phyloP scores from a whole-genome alignment of 2,329 filamentous ascomycete species.

The Lasiodiplodia sp. region DNA sequence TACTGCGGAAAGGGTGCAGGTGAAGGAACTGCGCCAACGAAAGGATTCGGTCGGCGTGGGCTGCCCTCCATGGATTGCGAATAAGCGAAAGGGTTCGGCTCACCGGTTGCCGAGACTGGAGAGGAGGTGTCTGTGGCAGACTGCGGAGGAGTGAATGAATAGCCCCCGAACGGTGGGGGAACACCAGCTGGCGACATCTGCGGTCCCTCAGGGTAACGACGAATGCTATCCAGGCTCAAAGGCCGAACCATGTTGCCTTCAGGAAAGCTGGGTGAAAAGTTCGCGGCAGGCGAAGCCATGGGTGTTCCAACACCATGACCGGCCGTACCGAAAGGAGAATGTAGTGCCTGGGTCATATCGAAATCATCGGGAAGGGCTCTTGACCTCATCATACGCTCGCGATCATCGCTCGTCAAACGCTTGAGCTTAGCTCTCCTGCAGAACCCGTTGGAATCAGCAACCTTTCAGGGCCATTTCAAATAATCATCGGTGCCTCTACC shows the following conservation, averaged over 20 bases:
- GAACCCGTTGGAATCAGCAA: not conserved
- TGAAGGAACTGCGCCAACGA: constrained; percentile 33
- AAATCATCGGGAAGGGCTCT: constrained; percentile 66
- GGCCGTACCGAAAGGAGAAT: constrained; percentile 59
- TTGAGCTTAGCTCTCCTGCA: constrained; percentile 67
- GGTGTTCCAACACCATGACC: constrained; percentile 55
- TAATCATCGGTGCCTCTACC: constrained; percentile 63
- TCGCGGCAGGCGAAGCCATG: constrained; percentile 53
- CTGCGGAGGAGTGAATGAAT: constrained; percentile 68
- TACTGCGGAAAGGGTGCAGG: constrained; percentile 39
- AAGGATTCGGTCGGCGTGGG: constrained; percentile 49
- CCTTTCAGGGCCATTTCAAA: not conserved
- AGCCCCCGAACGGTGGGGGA: constrained; percentile 71
- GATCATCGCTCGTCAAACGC: constrained; percentile 66
- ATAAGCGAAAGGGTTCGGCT: constrained; percentile 50
- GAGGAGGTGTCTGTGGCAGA: constrained; percentile 57
- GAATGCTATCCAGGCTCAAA: constrained; percentile 71
- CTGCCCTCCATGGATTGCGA: constrained; percentile 45
- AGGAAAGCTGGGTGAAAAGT: constrained; percentile 49
- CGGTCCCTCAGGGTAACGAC: constrained; percentile 68
- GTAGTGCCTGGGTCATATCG: constrained; percentile 66
- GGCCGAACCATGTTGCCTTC: constrained; percentile 70
- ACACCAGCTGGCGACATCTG: constrained; percentile 72
- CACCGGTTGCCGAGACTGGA: constrained; percentile 51
- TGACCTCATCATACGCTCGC: constrained; percentile 67